Base-by-base conservation (phyloP, 192 early-diverging fungal species). In the Rhizoclosmatium globosum region DNA sequence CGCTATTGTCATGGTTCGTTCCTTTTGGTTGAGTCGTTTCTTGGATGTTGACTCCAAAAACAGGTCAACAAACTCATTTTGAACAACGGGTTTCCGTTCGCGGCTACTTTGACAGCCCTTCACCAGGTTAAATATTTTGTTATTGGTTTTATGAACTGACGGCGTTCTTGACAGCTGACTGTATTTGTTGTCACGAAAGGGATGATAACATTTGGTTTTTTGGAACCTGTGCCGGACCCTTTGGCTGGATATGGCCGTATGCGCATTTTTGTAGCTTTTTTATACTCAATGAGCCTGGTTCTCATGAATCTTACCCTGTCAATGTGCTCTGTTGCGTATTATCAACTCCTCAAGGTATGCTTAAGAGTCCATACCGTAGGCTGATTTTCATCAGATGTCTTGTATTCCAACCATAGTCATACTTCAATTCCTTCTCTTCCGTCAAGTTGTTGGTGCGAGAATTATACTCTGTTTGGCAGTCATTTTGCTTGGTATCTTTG, bases 221-320 rank as follows among this genome's bases (percentile, higher is more conserved):
- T 76, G 31, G 62, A 61, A 15, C 62, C 48, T 6, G 46, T 76
- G 21, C 74, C 74, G n/a, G 74, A 64, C 43, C 46, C 61, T 3
- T 31, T 76, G 31, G 62, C 62, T 4, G 62, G 41, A 45, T 62
- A 62, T 43, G 17, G 57, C 4, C 47, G 31, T 11, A 21, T 64
- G 48, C 6, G 72, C 7, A 53, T 43, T 23, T 66, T 31, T 21
- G 45, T 76, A 15, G 44, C 64, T 15, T 41, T 19, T 6, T 39
- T 76, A 13, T 48, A 46, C n/a, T 64, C 74, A 6, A 21, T n/a
- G 9, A 68, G 77, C 3, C 13, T 78, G 4, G 77, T 78, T 4
- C 68, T 78, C 39, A 78, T 78, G 77, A 78, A 78, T 53, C 68
- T 59, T 3, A 71, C 48, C 46, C 68, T 78, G 47, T 38, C 77